Evolutionary conservation across 805 yeast genomes (phyloP).

Genomic region (Saccharomycopsis capsularis): DNA sequence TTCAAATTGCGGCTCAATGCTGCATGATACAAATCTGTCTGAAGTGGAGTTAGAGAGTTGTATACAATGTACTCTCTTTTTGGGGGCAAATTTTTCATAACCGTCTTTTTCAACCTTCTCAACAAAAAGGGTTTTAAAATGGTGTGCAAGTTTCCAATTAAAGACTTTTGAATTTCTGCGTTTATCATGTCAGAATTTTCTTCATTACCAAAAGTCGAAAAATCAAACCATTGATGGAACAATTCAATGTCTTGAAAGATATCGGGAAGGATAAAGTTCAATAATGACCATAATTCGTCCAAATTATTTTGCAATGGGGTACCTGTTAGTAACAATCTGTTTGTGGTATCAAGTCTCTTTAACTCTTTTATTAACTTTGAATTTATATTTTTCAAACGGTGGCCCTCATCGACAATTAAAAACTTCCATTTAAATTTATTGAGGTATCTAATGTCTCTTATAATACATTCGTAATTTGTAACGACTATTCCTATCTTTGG

Average conservation of each 20-base stretch:
- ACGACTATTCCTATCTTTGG: conserved; percentile 43
- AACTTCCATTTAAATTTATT: conserved; percentile 63
- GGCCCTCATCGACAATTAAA: conserved; percentile 93
- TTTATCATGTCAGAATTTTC: conserved; percentile 28
- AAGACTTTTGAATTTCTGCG: conserved; percentile 47
- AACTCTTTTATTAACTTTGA: conserved; percentile 68
- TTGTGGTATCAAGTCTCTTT: conserved; percentile 57
- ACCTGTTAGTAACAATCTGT: conserved; percentile 83
- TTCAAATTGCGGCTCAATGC: conserved; percentile 42
- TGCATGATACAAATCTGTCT: conserved; percentile 52
- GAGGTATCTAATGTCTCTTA: conserved; percentile 57
- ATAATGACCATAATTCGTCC: conserved; percentile 83
- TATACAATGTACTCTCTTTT: conserved; percentile 85
- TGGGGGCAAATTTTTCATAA: conserved; percentile 63
- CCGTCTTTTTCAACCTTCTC: conserved; percentile 72
- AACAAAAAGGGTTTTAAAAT: conserved; percentile 83
- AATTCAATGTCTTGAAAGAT: conserved; percentile 84
- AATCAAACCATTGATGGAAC: conserved; percentile 93
- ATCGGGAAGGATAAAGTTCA: conserved; percentile 88
- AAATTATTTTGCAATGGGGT: conserved; percentile 92
- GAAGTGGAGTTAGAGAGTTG: conserved; percentile 57
- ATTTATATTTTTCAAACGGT: conserved; percentile 77
- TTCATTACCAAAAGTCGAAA: conserved; percentile 28
- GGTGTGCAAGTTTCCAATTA: conserved; percentile 75
- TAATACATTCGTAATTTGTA: conserved; percentile 76